Evolutionary conservation across 192 early-diverging fungal genomes (phyloP), one percentile per base, ranked within the genome.

Genomic region (Umbelopsis vinacea): DNA sequence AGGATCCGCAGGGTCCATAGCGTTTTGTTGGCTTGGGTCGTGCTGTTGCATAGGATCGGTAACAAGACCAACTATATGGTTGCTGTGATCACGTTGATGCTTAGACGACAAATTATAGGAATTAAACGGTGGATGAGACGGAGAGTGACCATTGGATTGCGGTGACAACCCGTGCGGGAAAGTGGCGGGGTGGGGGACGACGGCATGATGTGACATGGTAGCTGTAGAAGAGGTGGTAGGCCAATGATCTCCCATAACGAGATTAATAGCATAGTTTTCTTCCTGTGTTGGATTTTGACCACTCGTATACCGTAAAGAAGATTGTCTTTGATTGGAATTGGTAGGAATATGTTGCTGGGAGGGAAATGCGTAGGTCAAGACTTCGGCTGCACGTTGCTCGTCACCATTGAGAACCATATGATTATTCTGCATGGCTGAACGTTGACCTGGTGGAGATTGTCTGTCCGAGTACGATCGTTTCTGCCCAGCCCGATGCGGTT

Each of bases 391-490:
- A 38, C 57, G 57, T 6, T 63, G 57, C 15, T 63, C 57, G n/a
- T 63, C 57, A 33, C 33, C 33, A 63, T 37, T 63, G 57, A 63
- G 57, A 29, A 63, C 10, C 0, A 63, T 29, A 17, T 63, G 57
- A n/a, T 37, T 63, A 7, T 33, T 6, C 37, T 35, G 57, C 19
- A 63, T 6, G 10, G 57, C 0, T 37, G 33, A 12, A 63, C 26
- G 57, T 37, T 63, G 57, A 37, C 17, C 33, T 35, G 57, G 15
- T 7, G 57, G 57, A 29, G 57, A 63, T 35, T 63, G 57, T 63
- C 57, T 63, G 26, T 63, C 57, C 17, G 57, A 63, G 29, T 63
- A 63, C 4, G 57, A 63, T 37, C 57, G 57, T n/a, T 63, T 63
- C 4, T 63, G 57, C 7, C 57, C 57, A 0, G 33, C 29, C 17